Percentiles rank a stretch among this genome's conserved stretches.
phyloP scores from a whole-genome alignment of 305 asterid species.

The Solanum hybrid region DNA sequence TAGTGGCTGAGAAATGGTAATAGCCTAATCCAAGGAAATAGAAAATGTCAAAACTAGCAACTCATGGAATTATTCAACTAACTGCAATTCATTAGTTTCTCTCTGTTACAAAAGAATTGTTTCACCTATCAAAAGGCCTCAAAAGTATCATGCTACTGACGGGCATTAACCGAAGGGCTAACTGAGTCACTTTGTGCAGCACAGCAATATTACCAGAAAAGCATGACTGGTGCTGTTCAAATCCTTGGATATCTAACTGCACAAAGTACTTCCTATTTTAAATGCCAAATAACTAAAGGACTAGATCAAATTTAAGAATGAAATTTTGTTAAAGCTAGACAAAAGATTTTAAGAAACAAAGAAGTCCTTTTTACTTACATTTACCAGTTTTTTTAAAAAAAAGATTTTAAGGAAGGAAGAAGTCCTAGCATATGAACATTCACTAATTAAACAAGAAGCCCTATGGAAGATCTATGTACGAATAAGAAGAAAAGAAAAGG shows the following conservation, averaged over 20 bases:
- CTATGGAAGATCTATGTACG: not conserved
- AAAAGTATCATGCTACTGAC: not conserved
- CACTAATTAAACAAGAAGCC: not conserved
- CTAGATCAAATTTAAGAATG: not conserved
- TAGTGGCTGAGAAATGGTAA: not conserved
- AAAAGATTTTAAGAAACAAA: not conserved
- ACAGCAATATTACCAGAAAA: not conserved
- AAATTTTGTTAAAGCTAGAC: not conserved
- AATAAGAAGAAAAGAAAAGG: not conserved
- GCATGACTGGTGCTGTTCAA: not conserved
- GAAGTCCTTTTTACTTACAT: not conserved
- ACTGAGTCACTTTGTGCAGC: not conserved
- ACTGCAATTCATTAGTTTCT: not conserved
- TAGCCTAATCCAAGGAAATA: not conserved
- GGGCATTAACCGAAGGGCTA: not conserved
- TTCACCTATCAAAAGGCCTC: not conserved
- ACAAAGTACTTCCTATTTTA: not conserved
- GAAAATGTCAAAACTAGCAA: not conserved
- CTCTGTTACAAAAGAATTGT: not conserved
- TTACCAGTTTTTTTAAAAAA: not conserved
- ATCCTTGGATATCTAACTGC: not conserved
- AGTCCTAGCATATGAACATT: not conserved
- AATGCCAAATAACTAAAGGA: not conserved
- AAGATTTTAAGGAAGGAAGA: not conserved
- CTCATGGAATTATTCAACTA: not conserved